Percentiles rank a stretch among this genome's conserved stretches.
These are phyloP conservation scores for Aspergillus saccharolyticus DNA, from an alignment of 495 filamentous ascomycete genomes.

Conservation along the genomic window DNA sequence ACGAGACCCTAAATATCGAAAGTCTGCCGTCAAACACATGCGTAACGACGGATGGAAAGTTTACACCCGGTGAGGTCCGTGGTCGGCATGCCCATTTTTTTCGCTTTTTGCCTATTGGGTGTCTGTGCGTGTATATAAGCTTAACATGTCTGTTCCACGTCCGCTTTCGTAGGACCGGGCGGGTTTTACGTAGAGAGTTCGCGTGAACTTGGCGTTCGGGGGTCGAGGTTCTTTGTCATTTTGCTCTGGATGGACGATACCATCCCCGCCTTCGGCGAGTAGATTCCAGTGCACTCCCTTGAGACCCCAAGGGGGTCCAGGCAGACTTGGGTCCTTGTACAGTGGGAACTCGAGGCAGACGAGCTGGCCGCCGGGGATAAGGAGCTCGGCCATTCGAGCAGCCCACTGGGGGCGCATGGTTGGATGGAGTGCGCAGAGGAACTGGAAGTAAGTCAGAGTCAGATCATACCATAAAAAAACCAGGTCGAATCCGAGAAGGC, in stretches of 20 bases:
- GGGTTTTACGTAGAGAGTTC: conserved; percentile 8
- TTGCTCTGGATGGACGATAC: neutral
- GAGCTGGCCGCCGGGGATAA: conserved; percentile 27
- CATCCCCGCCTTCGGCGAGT: conserved; percentile 12
- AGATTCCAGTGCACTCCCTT: conserved; percentile 34
- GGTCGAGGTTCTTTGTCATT: neutral
- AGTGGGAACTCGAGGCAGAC: conserved; percentile 42
- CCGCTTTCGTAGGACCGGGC: conserved; percentile 11
- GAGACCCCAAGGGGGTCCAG: conserved; percentile 37
- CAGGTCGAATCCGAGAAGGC: conserved; percentile 16
- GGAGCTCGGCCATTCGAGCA: conserved; percentile 28
- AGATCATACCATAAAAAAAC: neutral
- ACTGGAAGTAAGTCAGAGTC: conserved; percentile 20
- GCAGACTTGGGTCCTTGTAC: conserved; percentile 30
- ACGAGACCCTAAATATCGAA: no score
- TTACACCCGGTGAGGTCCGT: no score
- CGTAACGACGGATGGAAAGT: no score
- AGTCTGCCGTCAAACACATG: no score
- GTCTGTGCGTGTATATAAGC: conserved; percentile 6
- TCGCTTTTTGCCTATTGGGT: no score
- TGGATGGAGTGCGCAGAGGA: conserved; percentile 40
- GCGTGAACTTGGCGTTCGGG: neutral
- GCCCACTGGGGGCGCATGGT: conserved; percentile 28
- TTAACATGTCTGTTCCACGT: conserved; percentile 12
- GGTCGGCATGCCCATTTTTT: no score